Evolutionary conservation across 1,139 yeast species (phyloP).

Genomic region (Dujonia santamariae): DNA sequence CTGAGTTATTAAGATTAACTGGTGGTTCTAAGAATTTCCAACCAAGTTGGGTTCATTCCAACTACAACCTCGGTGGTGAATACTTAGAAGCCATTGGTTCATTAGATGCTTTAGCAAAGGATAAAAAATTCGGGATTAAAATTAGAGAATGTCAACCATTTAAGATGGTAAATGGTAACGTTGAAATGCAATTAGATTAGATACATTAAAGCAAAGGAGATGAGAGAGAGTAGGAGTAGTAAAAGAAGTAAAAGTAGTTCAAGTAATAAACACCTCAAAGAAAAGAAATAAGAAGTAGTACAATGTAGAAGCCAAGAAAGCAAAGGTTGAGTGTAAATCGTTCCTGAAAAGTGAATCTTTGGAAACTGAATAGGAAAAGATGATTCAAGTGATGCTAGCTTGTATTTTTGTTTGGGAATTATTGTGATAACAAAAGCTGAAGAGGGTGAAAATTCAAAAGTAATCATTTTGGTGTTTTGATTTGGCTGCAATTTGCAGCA

Average conservation of each 20-base stretch:
- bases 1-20: constrained; percentile 69
- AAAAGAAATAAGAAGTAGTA: no score
- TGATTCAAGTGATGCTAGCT: no score
- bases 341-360: no score
- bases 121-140: constrained; percentile 63
- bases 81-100: constrained; percentile 50
- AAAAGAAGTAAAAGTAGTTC: background rate
- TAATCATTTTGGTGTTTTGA: no score
- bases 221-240: background rate
- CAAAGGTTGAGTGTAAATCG: no score
- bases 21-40: constrained; percentile 69
- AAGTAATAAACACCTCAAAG: no score
- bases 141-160: constrained; percentile 61
- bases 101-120: constrained; percentile 57
- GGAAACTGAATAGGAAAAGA: no score
- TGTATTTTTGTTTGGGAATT: no score
- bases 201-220: background rate
- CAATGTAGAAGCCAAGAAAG: no score
- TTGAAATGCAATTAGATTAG: constrained; percentile 42
- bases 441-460: no score
- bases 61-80: constrained; percentile 49
- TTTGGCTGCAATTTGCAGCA: no score
- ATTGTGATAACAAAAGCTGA: no score
- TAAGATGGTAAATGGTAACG: constrained; percentile 27
- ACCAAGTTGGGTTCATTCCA: constrained; percentile 88